Base-by-base conservation (phyloP, 2,329 filamentous ascomycete species). In the Cercospora sesami region DNA sequence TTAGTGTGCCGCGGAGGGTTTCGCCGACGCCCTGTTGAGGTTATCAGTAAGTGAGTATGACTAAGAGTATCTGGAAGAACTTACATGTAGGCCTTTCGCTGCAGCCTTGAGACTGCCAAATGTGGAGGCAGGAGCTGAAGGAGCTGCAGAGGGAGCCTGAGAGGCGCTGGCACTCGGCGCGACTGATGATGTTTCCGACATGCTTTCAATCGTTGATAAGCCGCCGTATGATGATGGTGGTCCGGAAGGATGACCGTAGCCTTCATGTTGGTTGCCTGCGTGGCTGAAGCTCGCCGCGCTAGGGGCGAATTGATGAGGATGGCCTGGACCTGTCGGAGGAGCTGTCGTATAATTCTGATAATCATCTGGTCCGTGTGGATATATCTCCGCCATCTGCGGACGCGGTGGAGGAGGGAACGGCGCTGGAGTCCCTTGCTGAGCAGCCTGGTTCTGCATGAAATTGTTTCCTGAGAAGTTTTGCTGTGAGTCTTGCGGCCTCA, bases 1-100 rank as follows among this genome's bases (percentile, higher is more conserved):
- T 78, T 1, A 78, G 64, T 2, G 76, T 77, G 6, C 75, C 75
- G 9, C 76, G 72, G 36, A 78, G 68, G 14, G 75, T 77, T 63
- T 78, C 76, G 31, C 76, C 76, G 63, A 78, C 76, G 69, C 76
- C 76, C 74, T 77, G 66, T 26, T 39, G 33, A 31, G 16, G 5
- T 12, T 60, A 66, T 70, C 30, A 70, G 68, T 61, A 21, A 60
- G 3, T 31, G 36, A 2, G 23, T 12, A 16, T 31, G 23, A 39
- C 6, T 14, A 28, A 42, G 16, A n/a, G 14, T 48, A 23, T 28
- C 14, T 28, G 51, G n/a, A 57, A 16, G 18, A 36, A 63, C 75
- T 73, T 66, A 77, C 75, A 57, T 78, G 76, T 14, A 78, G 31
- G 5, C 75, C 76, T 39, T 74, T 72, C 2, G 76, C 76, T 3